Conservation (phyloP, 2,329 filamentous ascomycete species). For the Neospermospora avenae region DNA sequence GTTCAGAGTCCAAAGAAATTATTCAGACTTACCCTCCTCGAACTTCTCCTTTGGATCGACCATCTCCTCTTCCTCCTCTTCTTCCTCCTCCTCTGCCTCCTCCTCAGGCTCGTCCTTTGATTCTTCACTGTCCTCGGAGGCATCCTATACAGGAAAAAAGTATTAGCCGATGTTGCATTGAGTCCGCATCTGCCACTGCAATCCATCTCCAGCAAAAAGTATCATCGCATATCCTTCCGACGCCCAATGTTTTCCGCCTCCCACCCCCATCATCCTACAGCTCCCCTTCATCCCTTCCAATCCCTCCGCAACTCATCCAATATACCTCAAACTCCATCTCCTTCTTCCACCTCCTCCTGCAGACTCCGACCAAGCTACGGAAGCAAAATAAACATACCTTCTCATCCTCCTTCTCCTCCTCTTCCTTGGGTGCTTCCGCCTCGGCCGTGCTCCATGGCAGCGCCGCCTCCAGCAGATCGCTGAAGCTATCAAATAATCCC, state of each 20-base stretch:
- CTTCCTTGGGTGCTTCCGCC: conserved; percentile 56
- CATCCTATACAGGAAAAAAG: conserved; percentile 15
- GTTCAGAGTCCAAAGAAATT: conserved; percentile 2
- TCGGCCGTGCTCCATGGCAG: conserved; percentile 63
- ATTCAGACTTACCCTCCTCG: conserved; percentile 75
- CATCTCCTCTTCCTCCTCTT: conserved; percentile 64
- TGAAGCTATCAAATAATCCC: conserved; percentile 65
- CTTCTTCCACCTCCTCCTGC: neutral
- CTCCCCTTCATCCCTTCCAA: neutral
- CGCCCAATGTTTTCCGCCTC: neutral
- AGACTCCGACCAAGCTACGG: neutral
- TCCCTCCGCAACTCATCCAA: neutral
- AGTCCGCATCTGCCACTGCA: neutral
- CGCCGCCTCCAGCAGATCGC: conserved; percentile 62
- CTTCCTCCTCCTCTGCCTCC: conserved; percentile 51
- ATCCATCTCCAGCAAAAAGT: neutral
- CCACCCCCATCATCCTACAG: neutral
- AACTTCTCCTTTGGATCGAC: conserved; percentile 84
- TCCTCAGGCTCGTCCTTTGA: conserved; percentile 44
- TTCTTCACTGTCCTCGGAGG: conserved; percentile 35
- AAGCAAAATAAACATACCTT: conserved; percentile 12
- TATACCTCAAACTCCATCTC: neutral
- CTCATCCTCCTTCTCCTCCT: conserved; percentile 40
- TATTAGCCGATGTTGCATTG: neutral
- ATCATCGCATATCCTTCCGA: neutral